Evolutionary conservation across 352 stramenopile genomes (phyloP), one percentile per base, ranked within the genome.

Genomic region (Phytophthora brassicae): DNA sequence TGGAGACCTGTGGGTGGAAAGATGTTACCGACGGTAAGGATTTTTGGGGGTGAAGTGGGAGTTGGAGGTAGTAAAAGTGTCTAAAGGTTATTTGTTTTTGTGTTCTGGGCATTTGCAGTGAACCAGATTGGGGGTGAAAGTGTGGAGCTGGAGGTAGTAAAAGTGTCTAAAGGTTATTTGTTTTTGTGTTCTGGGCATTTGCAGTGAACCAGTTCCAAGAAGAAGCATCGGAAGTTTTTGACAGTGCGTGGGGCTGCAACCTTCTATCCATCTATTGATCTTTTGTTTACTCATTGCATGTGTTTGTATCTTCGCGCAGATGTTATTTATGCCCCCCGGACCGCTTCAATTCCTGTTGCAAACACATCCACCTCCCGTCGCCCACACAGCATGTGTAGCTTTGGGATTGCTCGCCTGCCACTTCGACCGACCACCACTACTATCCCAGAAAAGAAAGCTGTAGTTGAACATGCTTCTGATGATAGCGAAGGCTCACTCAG

Each of bases 211-310:
- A 87, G 54, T 65, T 78, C 38, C 59, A 62, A 39, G 79, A 89
- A 41, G 79, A 89, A 74, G 64, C 70, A 29, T 89, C 79, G 23
- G 76, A 89, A 61, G 72, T 82, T 75, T 89, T 86, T 83, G 79
- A 86, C 60, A 80, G 79, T 89, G 48, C 52, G 79, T 78, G 46
- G 20, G 68, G 24, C 44, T 69, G 14, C 44, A 38, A 64, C 72
- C 58, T 44, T 46, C 7, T 78, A 64, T 75, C 44, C 47, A 57
- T 59, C 79, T 64, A 45, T 70, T 55, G 73, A 49, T 51, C 13
- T 31, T 31, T 4, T 31, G 26, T 8, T 8, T 73, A 33, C 49
- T 36, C 20, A 48, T 47, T 14, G 22, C n/a, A 5, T 11, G 3
- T 47, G 7, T 47, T 24, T 17, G 3, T 47, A 12, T 47, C 29